These are phyloP conservation scores for Pythium chondricola DNA, from an alignment of 352 stramenopile genomes.

Conservation along the genomic window DNA sequence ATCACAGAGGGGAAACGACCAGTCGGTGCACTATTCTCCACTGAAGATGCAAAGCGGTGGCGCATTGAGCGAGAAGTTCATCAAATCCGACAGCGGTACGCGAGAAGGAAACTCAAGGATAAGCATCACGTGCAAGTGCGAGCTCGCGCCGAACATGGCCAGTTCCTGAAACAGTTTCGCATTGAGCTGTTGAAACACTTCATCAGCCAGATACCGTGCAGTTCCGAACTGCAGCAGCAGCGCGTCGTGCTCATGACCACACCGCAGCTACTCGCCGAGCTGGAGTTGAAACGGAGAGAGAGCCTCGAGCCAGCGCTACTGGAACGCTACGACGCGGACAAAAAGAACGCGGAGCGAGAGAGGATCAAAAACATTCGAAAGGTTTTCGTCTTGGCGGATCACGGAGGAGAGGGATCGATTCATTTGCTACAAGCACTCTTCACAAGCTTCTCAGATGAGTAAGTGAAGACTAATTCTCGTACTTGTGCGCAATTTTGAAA, in stretches of 20 bases:
- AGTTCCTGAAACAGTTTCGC: conserved; percentile 42
- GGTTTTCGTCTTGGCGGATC: conserved; percentile 43
- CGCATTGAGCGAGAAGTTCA: conserved; percentile 35
- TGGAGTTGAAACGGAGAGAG: conserved; percentile 23
- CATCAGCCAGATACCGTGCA: conserved; percentile 41
- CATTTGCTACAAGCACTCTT: conserved; percentile 58
- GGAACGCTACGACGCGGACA: conserved; percentile 34
- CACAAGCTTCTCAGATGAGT: conserved; percentile 50
- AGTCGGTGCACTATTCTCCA: conserved; percentile 43
- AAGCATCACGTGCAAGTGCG: conserved; percentile 41
- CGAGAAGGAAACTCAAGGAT: conserved; percentile 23
- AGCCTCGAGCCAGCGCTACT: conserved; percentile 47
- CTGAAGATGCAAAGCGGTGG: conserved; percentile 42
- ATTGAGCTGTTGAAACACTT: conserved; percentile 40
- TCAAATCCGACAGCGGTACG: conserved; percentile 33
- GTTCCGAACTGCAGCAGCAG: conserved; percentile 44
- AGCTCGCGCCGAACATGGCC: conserved; percentile 27
- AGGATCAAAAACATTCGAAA: conserved; percentile 39
- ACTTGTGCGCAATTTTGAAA: not conserved
- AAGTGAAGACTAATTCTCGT: conserved; percentile 7
- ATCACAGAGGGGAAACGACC: conserved; percentile 13
- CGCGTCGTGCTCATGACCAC: conserved; percentile 49
- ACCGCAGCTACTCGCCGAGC: conserved; percentile 37
- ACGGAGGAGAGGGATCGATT: conserved; percentile 25
- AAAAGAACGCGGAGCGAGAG: conserved; percentile 8